Evolutionary conservation across 805 yeast species (phyloP).

Genomic region (Ogataea degrootiae): DNA sequence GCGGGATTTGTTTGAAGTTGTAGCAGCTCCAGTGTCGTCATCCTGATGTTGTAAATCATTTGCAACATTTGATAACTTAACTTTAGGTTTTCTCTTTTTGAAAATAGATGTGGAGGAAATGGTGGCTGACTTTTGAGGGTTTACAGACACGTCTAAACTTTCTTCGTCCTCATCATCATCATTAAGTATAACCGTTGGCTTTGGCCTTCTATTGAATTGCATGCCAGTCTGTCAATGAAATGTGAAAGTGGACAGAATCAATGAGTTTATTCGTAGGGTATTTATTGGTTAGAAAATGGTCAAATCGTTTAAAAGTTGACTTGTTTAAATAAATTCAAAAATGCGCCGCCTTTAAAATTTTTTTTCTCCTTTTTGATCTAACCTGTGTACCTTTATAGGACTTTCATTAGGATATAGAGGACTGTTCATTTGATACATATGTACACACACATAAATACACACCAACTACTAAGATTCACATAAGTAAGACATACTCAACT

Average conservation of each 20-base stretch:
- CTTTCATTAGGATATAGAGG: too few relatives aligned
- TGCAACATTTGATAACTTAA: too few relatives aligned
- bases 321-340: too few relatives aligned
- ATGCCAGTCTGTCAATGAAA: neutral
- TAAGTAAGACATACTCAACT: neutral
- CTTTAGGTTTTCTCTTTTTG: slow-evolving; percentile 3
- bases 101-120: neutral
- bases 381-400: neutral
- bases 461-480: neutral
- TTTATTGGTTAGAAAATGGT: too few relatives aligned
- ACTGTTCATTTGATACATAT: neutral
- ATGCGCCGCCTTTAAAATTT: too few relatives aligned
- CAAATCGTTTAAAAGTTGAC: too few relatives aligned
- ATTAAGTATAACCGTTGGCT: neutral
- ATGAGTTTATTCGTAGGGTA: too few relatives aligned
- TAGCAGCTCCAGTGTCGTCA: neutral
- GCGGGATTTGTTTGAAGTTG: neutral
- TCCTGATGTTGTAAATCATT: neutral
- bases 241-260: too few relatives aligned
- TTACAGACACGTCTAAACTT: neutral
- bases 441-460: neutral
- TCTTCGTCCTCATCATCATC: slow-evolving; percentile 5
- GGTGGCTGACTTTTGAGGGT: neutral
- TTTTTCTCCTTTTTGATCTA: too few relatives aligned
- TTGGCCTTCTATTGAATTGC: slow-evolving; percentile 1